These are phyloP conservation scores for Fusarium sp. DNA, from an alignment of 2,329 filamentous ascomycete genomes.

Conservation along the genomic window DNA sequence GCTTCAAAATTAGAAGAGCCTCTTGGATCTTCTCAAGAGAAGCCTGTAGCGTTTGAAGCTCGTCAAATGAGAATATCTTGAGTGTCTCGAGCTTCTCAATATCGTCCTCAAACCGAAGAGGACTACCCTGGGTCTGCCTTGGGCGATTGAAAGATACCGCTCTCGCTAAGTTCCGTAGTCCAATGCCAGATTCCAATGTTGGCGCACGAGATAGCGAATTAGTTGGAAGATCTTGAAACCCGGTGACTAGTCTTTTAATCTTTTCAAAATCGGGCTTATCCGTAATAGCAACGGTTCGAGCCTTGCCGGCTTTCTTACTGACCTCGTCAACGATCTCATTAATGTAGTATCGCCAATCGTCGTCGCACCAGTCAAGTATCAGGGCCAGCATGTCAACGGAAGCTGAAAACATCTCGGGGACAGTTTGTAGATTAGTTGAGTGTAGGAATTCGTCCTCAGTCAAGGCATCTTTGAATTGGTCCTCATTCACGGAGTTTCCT, in stretches of 20 bases:
- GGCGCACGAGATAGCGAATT: too few relatives aligned
- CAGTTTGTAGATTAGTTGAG: not conserved
- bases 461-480: conserved; percentile 8
- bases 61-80: conserved; percentile 7
- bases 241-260: not conserved
- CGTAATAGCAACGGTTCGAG: conserved; percentile 8
- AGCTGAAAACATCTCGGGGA: not conserved
- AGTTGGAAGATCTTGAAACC: too few relatives aligned
- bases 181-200: not conserved
- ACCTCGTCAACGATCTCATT: conserved; percentile 21
- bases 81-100: not conserved
- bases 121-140: not conserved
- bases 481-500: conserved; percentile 20
- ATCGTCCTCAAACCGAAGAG: not conserved
- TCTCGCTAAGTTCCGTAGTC: not conserved
- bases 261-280: not conserved
- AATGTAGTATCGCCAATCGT: conserved; percentile 34
- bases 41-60: conserved; percentile 18
- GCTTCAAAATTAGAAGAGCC: conserved; percentile 21
- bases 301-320: conserved; percentile 2
- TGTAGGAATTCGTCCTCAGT: too few relatives aligned
- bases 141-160: not conserved
- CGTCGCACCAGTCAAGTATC: conserved; percentile 37
- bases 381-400: conserved; percentile 13
- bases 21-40: conserved; percentile 27